These are phyloP conservation scores for Saccharomycopsis fermentans DNA, from an alignment of 805 yeast species.

Conservation along the genomic window DNA sequence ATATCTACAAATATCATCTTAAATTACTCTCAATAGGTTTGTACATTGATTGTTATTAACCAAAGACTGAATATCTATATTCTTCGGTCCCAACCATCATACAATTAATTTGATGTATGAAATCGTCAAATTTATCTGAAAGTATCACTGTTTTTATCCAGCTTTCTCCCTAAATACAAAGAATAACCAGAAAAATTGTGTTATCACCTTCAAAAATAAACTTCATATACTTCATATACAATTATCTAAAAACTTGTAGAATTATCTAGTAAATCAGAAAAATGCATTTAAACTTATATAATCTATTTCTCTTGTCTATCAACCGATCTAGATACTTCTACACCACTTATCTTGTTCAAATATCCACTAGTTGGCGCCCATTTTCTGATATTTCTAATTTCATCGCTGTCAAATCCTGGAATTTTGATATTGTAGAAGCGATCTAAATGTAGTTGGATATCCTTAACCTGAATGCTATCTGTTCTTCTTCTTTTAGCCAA, in stretches of 20 bases:
- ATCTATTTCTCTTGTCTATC: constrained; percentile 14
- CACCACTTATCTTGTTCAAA: constrained; percentile 54
- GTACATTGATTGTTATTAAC: no score
- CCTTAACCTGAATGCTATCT: constrained; percentile 78
- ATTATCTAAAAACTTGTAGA: background rate
- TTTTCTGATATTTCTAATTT: constrained; percentile 66
- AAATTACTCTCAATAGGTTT: no score
- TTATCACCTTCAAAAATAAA: no score
- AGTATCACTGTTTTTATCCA: no score
- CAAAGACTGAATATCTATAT: no score
- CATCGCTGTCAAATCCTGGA: constrained; percentile 91
- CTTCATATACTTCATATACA: background rate
- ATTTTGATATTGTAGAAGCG: constrained; percentile 90
- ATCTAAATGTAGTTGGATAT: constrained; percentile 84
- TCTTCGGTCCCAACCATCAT: no score
- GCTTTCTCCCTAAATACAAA: no score
- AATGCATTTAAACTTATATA: no score
- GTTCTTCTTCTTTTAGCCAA: constrained; percentile 90
- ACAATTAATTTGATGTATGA: no score
- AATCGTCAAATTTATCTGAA: no score
- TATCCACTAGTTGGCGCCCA: constrained; percentile 58
- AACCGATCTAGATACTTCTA: constrained; percentile 18
- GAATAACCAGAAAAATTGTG: no score
- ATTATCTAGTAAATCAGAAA: background rate
- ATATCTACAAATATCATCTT: no score